Evolutionary conservation across 352 stramenopile genomes (phyloP).

Genomic region (Globisporangium carolinianum): DNA sequence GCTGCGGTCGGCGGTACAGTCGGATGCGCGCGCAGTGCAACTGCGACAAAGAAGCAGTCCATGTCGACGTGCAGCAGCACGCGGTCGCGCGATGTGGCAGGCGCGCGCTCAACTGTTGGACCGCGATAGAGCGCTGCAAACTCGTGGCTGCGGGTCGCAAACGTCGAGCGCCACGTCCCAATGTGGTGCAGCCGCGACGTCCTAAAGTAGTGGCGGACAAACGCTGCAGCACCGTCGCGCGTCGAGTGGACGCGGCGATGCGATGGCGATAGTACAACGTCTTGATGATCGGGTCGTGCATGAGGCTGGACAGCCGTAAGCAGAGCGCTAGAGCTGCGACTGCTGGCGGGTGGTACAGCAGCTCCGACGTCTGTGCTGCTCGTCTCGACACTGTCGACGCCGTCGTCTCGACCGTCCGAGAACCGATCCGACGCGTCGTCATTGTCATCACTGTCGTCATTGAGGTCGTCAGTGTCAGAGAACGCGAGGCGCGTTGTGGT

Average conservation of each 20-base stretch:
- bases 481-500: not conserved
- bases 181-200: slow-evolving; percentile 86
- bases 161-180: slow-evolving; percentile 67
- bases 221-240: slow-evolving; percentile 50
- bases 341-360: too few species aligned
- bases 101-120: slow-evolving; percentile 21
- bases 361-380: too few species aligned
- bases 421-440: too few species aligned
- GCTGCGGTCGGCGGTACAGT: slow-evolving; percentile 41
- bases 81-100: slow-evolving; percentile 32
- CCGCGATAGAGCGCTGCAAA: slow-evolving; percentile 66
- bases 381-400: not conserved
- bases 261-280: not conserved
- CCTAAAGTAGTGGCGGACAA: slow-evolving; percentile 75
- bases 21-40: slow-evolving; percentile 83
- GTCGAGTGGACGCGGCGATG: slow-evolving; percentile 46
- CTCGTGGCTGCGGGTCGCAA: slow-evolving; percentile 55
- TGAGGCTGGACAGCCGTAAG: too few species aligned
- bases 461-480: not conserved
- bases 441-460: not conserved
- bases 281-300: not conserved
- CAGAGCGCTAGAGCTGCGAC: not conserved
- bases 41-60: slow-evolving; percentile 96
- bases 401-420: not conserved
- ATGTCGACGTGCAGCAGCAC: slow-evolving; percentile 96